phyloP scores from a whole-genome alignment of 2,329 filamentous ascomycete genomes.

The Fusarium goolgardi region DNA sequence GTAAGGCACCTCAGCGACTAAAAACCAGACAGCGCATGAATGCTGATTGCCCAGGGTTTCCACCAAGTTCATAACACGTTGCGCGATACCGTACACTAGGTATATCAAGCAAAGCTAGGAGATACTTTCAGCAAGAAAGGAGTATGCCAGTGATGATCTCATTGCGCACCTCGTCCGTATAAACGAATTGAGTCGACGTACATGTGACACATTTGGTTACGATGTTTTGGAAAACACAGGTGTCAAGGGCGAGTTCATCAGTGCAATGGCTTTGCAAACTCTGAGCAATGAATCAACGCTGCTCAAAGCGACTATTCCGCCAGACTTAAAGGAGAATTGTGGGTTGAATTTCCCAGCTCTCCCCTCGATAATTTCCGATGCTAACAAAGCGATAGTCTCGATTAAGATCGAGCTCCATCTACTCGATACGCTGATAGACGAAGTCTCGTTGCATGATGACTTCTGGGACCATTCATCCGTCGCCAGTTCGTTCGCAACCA shows the following conservation, averaged over 20 bases:
- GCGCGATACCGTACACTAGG: slow-evolving; percentile 8
- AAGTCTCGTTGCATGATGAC: slow-evolving; percentile 18
- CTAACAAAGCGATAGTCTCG: neutral
- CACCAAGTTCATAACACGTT: slow-evolving; percentile 18
- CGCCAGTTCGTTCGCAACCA: neutral
- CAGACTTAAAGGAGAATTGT: neutral
- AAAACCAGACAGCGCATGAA: no score
- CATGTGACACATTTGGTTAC: slow-evolving; percentile 19
- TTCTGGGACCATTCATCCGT: slow-evolving; percentile 12
- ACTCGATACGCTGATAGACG: slow-evolving; percentile 15
- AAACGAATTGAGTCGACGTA: slow-evolving; percentile 5
- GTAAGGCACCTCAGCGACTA: neutral
- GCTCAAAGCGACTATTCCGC: slow-evolving; percentile 1
- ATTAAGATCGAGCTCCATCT: slow-evolving; percentile 10
- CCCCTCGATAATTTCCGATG: rapidly evolving
- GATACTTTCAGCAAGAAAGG: neutral
- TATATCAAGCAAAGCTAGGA: slow-evolving; percentile 21
- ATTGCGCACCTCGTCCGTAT: neutral
- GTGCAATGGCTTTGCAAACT: slow-evolving; percentile 19
- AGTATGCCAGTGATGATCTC: neutral
- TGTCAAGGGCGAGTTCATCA: slow-evolving; percentile 12
- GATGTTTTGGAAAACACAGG: slow-evolving; percentile 17
- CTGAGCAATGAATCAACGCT: slow-evolving; percentile 5
- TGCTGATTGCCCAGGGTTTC: neutral
- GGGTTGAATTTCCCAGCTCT: rapidly evolving